Base-by-base conservation (phyloP, 345 rosid genomes). In the Rhizophora apiculata region DNA sequence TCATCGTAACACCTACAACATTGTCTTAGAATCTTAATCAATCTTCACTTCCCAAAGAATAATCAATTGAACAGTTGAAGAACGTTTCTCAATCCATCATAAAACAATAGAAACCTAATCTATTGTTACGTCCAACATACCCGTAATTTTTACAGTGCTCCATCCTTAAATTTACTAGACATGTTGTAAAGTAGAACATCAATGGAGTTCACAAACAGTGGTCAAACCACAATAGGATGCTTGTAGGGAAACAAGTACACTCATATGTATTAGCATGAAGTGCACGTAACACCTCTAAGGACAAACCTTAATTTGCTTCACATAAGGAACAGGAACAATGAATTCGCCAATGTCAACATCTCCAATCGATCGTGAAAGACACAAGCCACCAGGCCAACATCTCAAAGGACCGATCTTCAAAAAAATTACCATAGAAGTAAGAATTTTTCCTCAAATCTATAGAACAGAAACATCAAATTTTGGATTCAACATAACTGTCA, bases 361-460 rank as follows among this genome's bases (percentile, higher is more conserved):
- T 60, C 99, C 99, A 62, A 96, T 92, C 36, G 99, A 96, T 83
- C 99, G 86, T 55, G 99, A 96, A 73, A 96, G 97, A 80, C 99
- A 96, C 73, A 96, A 78, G 70, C 99, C 99, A 75, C 99, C 99
- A 48, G 99, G 99, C 99, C 99, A 96, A 86, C 98, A 96, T 82
- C 99, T 84, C 81, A 92, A 72, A 20, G 99, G 99, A 70, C 98
- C 99, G 84, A 95, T 86, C 99, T 95, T 77, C 63, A 84, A 70
- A 29, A 75, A 32, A 15, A 68, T 24, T 67, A 32, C 19, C 61
- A 64, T 29, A 46, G 36, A 67, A 64, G 63, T 82, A 49, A 80
- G 49, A 81, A 36, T 56, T 26, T 62, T 48, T 62, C 26, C 75
- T 55, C 29, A 56, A 27, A 10, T 55, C 27, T 22, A 55, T 55